A percentile compares a stretch with the other conserved stretches of the same genome.
Evolutionary conservation across 805 yeast genomes (phyloP).

Genomic region (Pichia eremophila): DNA sequence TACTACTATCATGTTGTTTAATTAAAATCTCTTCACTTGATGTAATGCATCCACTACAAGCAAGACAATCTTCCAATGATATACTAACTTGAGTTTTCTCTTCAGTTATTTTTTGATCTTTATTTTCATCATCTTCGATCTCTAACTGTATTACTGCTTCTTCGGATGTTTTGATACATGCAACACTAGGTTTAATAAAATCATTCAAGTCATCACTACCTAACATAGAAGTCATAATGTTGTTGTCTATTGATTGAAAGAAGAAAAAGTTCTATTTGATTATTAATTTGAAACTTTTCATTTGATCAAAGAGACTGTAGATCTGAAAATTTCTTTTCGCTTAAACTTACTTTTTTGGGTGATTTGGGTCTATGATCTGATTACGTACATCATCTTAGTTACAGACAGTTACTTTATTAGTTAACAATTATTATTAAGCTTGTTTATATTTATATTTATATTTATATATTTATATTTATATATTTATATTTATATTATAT

Average conservation of each 20-base stretch:
- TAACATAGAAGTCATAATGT: slow-evolving; percentile 70
- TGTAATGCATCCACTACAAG: slow-evolving; percentile 95
- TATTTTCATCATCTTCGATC: slow-evolving; percentile 50
- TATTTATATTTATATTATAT: no score
- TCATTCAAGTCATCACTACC: slow-evolving; percentile 90
- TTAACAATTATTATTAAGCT: no score
- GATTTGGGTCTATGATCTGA: no score
- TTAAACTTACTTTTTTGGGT: no score
- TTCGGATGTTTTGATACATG: slow-evolving; percentile 72
- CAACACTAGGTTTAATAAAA: slow-evolving; percentile 88
- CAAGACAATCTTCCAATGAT: slow-evolving; percentile 84
- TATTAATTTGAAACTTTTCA: no score
- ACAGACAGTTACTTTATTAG: no score
- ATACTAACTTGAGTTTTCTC: slow-evolving; percentile 68
- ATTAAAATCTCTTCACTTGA: slow-evolving; percentile 93
- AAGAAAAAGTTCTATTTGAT: no score
- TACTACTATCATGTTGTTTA: slow-evolving; percentile 81
- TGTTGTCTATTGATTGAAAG: background rate
- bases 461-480: no score
- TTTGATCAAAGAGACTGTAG: no score
- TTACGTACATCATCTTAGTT: no score
- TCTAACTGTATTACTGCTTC: slow-evolving; percentile 37
- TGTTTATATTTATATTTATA: no score
- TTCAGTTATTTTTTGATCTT: slow-evolving; percentile 46
- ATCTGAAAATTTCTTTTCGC: no score